Base-by-base conservation (phyloP, 352 stramenopile species). In the Nothophytophthora sp. region DNA sequence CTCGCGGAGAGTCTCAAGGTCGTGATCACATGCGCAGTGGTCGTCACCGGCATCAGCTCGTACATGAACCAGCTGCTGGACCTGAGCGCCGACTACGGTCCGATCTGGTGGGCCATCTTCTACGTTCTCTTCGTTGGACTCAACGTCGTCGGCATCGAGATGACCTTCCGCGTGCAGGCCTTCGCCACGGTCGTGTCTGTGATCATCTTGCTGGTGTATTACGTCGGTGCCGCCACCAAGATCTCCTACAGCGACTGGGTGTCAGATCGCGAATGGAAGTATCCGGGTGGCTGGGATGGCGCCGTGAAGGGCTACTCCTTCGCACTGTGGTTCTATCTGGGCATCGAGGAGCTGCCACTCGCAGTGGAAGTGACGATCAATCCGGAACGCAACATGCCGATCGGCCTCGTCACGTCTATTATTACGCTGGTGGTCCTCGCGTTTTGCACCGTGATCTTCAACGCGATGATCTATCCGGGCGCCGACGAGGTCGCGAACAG, bases 1-100 rank as follows among this genome's bases (percentile, higher is more conserved):
- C 55, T 86, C 33, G 75, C 75, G 6, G 78, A 89, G 47, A 79
- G 58, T n/a, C 69, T 89, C 47, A 87, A 89, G 65, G 78, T 89
- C 19, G 52, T 87, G 16, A 74, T 84, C 42, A 89, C 75, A 8
- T 80, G 70, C 55, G 58, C 73, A 5, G 78, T 87, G 12, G 50
- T 89, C 19, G 68, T 81, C 43, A 79, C 74, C 11, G 78, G 75
- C 23, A 89, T 89, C 39, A 76, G 75, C 42, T 79, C 72, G 55
- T 89, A 86, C 63, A 55, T 87, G 61, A 85, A 77, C 46, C 68
- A 84, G 32, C 61, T 89, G 6, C 56, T 85, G 35, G 41, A 48
- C n/a, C 35, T 80, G 11, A 73, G 59, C 46, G 58, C 60, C 16
- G 50, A 65, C 24, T 76, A 71, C 40, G 62, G 65, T 13, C 65